A percentile compares a stretch with the other conserved stretches of the same genome.
phyloP scores from a whole-genome alignment of 306 rosid genomes.

The Acacia crassicarpa region DNA sequence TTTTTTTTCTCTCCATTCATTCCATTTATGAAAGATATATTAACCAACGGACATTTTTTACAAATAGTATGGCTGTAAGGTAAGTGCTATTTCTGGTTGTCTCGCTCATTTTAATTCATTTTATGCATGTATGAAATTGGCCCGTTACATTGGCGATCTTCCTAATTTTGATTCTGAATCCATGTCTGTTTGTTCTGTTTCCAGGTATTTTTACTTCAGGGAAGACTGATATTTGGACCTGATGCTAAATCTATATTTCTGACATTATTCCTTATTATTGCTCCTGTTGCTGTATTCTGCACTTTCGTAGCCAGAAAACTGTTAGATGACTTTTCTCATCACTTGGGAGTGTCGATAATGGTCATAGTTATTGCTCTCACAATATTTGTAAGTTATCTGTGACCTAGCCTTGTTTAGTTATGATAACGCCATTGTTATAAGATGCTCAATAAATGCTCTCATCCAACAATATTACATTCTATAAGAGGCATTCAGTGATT shows the following conservation, averaged over 20 bases:
- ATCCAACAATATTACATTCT: neutral
- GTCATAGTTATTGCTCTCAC: constrained; percentile 50
- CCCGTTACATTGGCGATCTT: neutral
- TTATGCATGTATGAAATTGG: neutral
- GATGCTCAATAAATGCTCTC: neutral
- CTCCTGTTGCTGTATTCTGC: constrained; percentile 63
- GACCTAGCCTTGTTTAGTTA: neutral
- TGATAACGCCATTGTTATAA: neutral
- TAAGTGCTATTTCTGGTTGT: neutral
- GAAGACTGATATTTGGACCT: constrained; percentile 69
- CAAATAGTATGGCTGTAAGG: neutral
- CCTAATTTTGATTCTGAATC: constrained; percentile 1
- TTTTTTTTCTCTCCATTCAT: neutral
- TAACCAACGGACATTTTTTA: neutral
- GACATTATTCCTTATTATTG: constrained; percentile 62
- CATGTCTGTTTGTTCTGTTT: neutral
- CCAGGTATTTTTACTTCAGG: constrained; percentile 66
- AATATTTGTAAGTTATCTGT: constrained; percentile 46
- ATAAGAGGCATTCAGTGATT: neutral
- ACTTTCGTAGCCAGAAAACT: constrained; percentile 55
- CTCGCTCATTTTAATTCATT: neutral
- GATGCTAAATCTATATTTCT: constrained; percentile 61
- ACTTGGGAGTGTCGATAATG: constrained; percentile 50
- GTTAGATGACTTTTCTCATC: constrained; percentile 50
- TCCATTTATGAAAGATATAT: neutral